Evolutionary conservation across 257 asterid species (phyloP), one percentile per base, ranked within the genome.

Genomic region (Solanum medicagineum): DNA sequence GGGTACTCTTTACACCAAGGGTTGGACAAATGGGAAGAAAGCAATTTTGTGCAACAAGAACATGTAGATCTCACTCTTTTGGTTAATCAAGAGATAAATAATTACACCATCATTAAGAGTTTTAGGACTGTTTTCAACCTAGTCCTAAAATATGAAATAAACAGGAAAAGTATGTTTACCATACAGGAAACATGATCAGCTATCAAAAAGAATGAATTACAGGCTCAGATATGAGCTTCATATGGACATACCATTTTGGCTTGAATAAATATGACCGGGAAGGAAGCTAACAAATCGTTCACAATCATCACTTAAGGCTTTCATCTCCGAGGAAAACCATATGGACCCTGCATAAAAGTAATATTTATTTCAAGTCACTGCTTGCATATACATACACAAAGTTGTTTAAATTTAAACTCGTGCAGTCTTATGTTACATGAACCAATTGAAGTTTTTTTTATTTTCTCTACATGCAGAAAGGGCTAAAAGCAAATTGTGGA

Each of bases 251-350:
- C 99, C 99, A 4, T 6, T 93, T 92, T 95, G 93, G 94, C 99
- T 97, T 75, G 99, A 97, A 87, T 97, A 97, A 84, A 95, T 88
- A 87, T 97, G 98, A 24, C 99, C 99, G 4, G 99, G 99, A 85
- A 91, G 98, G 90, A 97, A 95, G 87, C 94, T 83, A 92, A 84
- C 91, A 90, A 97, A 97, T 81, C 96, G 86, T 92, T 97, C 99
- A 87, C 99, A 97, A 79, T 97, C 99, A 91, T 97, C 99, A 71
- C 98, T 95, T 83, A 97, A 85, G 85, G 99, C 99, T 87, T 97
- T 97, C 99, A 97, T 97, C 91, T 97, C 99, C 57, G 99, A 97
- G 81, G 99, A 95, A 91, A 97, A 93, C 99, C 99, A 97, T 75
- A 94, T 89, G 22, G 99, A 97, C 81, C 99, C 99, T 96, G 95